Evolutionary conservation across 306 rosid genomes (phyloP), one percentile per base, ranked within the genome.

Genomic region (Citrullus mucosospermus): DNA sequence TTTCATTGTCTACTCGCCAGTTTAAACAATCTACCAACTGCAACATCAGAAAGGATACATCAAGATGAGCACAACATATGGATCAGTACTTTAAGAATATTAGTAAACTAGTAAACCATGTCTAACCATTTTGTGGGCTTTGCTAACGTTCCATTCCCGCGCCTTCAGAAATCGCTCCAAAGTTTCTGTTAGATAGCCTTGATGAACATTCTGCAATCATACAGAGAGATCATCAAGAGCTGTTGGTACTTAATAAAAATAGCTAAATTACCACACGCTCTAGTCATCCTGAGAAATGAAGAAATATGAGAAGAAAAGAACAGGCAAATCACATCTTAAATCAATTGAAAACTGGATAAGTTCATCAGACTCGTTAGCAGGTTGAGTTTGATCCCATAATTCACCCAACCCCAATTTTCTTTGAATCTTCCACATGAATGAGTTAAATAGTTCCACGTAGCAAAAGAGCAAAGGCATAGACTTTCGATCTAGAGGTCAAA

Each of bases 1-100:
- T 95, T 82, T 89, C 99, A 84, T 83, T 95, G 80, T 92, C 90
- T 20, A 91, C 85, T 87, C 99, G 89, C 99, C 99, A 95, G 56
- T 88, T 87, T 74, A 95, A 86, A 83, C 89, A 80, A 59, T 95
- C 98, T 32, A 95, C 78, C 85, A 95, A 84, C 99, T 95, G 92
- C 76, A 71, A 71, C 5, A 76, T 34, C 58, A 38, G 44, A 32
- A 5, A 74, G 83, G 30, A 48, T 9, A 8, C 61, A 54, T n/a
- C 22, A 55, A 57, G 78, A 30, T 74, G 63, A 74, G 48, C 30
- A 38, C 67, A 20, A 36, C 54, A 12, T 76, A 25, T 17, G 54
- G 50, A 63, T 60, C 68, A 57, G 20, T 71, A 75, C 41, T 76
- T n/a, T 13, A 56, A 39, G 79, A 55, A 12, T 57, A 32, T 17